Conservation (phyloP, 768 basidiomycete genomes). For the Leccinellum albellum region DNA sequence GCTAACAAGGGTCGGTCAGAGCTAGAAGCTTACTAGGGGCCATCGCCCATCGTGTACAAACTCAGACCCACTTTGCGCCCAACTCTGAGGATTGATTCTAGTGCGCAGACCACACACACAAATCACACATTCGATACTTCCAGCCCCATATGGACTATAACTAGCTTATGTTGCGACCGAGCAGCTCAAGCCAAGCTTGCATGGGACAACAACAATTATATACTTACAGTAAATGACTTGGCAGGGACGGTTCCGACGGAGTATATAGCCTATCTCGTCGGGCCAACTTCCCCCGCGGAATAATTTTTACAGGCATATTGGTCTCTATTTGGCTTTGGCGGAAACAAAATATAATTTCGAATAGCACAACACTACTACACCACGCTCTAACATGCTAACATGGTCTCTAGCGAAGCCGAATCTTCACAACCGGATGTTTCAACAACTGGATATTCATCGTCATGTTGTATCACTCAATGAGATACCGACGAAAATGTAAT, state of each 20-base stretch:
- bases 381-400: no score
- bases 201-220: no score
- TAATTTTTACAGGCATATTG: no score
- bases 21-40: slow-evolving; percentile 2
- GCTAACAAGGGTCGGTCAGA: not conserved
- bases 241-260: not conserved
- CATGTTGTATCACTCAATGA: not conserved
- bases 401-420: not conserved
- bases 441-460: not conserved
- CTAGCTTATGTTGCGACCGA: no score
- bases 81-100: not conserved
- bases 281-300: no score
- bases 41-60: not conserved
- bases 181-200: not conserved
- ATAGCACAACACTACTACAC: no score
- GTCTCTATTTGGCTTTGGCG: no score
- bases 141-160: no score
- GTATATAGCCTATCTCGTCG: not conserved
- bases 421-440: not conserved
- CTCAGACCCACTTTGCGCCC: not conserved
- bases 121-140: not conserved
- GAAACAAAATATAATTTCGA: no score
- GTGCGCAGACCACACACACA: no score
- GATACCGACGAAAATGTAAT: no score
- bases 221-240: not conserved